phyloP scores from a whole-genome alignment of 2,329 filamentous ascomycete genomes.

The Fusarium sp. region DNA sequence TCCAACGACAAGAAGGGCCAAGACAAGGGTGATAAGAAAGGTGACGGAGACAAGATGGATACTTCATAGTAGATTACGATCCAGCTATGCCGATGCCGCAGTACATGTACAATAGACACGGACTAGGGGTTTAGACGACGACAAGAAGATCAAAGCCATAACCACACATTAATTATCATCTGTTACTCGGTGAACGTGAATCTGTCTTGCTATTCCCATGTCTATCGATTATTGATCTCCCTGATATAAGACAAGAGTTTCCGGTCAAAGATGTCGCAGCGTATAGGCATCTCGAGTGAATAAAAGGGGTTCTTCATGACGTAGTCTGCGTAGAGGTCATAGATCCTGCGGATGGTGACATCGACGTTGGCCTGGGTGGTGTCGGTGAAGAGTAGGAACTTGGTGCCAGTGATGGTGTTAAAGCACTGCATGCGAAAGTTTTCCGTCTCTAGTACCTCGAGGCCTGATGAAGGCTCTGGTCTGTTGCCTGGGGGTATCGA shows the following conservation, averaged over 20 bases:
- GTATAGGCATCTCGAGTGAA: conserved; percentile 94
- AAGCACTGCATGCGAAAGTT: conserved; percentile 97
- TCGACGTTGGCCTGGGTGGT: conserved; percentile 87
- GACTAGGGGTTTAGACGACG: conserved; percentile 41
- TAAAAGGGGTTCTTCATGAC: conserved; percentile 99
- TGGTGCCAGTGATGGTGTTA: conserved; percentile 90
- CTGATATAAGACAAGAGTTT: conserved; percentile 83
- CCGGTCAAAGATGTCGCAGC: conserved; percentile 94
- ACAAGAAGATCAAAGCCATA: conserved; percentile 41
- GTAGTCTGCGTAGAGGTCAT: conserved; percentile 94
- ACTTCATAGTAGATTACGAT: conserved; percentile 64
- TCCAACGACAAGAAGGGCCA: conserved; percentile 77
- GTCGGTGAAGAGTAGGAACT: conserved; percentile 96
- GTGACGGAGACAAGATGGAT: conserved; percentile 82
- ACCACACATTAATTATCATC: conserved; percentile 26
- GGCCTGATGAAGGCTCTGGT: conserved; percentile 73
- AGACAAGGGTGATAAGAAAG: conserved; percentile 70
- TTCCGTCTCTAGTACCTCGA: conserved; percentile 92
- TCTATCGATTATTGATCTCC: conserved; percentile 67
- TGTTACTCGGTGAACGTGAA: conserved; percentile 21
- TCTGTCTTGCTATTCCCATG: conserved; percentile 7
- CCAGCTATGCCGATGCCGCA: conserved; percentile 45
- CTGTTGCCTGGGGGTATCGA: conserved; percentile 55
- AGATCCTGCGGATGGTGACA: conserved; percentile 80
- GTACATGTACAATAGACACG: conserved; percentile 48